phyloP scores from a whole-genome alignment of 2,329 filamentous ascomycete species.

The Hypoxylon sp. region DNA sequence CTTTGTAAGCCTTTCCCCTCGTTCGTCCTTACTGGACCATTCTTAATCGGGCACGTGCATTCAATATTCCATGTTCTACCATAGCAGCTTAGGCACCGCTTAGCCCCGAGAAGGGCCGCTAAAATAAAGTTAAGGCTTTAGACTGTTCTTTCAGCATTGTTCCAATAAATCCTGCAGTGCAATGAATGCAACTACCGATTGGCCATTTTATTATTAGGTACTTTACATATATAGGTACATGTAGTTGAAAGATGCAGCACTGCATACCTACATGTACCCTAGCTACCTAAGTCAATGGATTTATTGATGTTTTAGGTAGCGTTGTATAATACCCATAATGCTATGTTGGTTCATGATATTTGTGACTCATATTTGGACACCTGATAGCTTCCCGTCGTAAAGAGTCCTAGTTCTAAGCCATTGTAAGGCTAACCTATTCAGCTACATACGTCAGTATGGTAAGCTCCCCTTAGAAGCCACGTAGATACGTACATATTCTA shows the following conservation, averaged over 20 bases:
- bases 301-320: neutral
- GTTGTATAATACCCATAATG: neutral
- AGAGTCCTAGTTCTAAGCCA: neutral
- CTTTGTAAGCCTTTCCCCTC: neutral
- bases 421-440: constrained; percentile 9
- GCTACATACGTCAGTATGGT: neutral
- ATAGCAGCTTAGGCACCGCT: neutral
- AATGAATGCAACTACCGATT: constrained; percentile 8
- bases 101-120: constrained; percentile 3
- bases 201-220: neutral
- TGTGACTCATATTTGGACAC: constrained; percentile 1
- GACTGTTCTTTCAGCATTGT: neutral
- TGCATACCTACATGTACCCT: neutral
- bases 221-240: neutral
- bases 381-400: neutral
- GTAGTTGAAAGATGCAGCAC: neutral
- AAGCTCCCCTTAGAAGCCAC: constrained; percentile 4
- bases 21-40: neutral
- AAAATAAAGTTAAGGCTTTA: constrained; percentile 2
- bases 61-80: neutral
- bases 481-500: constrained; percentile 2
- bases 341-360: neutral
- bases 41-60: neutral
- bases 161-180: neutral
- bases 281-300: neutral